Conservation (phyloP, 2,329 filamentous ascomycete species). For the Graphiopsis chlorocephala region DNA sequence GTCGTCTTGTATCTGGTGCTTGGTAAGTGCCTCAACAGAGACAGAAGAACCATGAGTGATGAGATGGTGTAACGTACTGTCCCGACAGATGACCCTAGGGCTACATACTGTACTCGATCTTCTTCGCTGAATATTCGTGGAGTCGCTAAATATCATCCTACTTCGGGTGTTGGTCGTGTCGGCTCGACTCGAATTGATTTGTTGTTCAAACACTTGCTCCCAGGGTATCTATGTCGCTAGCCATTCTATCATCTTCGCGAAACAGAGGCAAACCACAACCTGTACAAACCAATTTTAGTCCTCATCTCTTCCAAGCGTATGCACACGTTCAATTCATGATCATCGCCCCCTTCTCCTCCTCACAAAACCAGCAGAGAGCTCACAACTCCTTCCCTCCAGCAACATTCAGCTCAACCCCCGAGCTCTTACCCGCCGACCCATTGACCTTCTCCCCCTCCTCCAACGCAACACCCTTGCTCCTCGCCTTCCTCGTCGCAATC, state of each 20-base stretch:
- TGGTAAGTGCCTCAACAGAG: no score
- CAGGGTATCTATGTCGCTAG: slow-evolving; percentile 10
- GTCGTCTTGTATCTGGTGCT: no score
- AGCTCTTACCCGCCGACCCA: slow-evolving; percentile 20
- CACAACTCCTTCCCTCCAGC: slow-evolving; percentile 12
- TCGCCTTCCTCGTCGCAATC: slow-evolving; percentile 38
- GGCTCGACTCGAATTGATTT: background rate
- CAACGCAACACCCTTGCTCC: slow-evolving; percentile 27
- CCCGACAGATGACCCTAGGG: no score
- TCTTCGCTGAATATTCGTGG: no score
- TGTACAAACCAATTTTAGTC: background rate
- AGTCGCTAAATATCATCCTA: background rate
- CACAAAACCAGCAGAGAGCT: background rate
- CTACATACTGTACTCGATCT: no score
- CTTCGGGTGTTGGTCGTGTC: background rate
- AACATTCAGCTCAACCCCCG: slow-evolving; percentile 20
- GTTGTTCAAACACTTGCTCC: background rate
- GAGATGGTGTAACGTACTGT: no score
- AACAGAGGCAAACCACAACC: background rate
- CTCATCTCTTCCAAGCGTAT: background rate
- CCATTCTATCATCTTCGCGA: slow-evolving; percentile 5
- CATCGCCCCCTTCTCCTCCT: background rate
- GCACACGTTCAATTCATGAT: background rate
- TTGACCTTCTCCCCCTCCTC: slow-evolving; percentile 18
- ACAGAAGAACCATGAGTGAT: no score